Evolutionary conservation across 306 rosid genomes (phyloP).

Genomic region (Sicyos edulis): DNA sequence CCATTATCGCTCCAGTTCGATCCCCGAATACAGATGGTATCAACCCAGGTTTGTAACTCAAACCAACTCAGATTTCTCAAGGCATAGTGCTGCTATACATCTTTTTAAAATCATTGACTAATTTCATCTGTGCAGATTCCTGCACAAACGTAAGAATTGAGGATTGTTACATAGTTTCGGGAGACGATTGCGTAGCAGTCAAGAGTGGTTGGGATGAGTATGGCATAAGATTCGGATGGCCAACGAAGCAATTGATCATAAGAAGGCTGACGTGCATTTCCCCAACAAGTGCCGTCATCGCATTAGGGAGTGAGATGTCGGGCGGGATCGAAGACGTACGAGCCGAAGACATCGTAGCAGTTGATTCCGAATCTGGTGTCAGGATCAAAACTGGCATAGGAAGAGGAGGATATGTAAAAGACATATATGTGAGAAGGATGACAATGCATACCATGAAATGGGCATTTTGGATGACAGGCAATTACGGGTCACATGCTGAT

Average conservation of each 20-base stretch:
- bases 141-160: constrained; percentile 47
- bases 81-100: neutral
- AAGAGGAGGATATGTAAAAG: constrained; percentile 39
- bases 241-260: constrained; percentile 39
- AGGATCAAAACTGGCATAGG: constrained; percentile 48
- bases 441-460: constrained; percentile 49
- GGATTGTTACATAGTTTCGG: constrained; percentile 46
- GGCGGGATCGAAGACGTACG: constrained; percentile 41
- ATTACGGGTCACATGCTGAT: constrained; percentile 43
- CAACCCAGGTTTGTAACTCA: constrained; percentile 36
- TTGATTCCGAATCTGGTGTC: constrained; percentile 37
- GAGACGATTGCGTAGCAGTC: constrained; percentile 47
- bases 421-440: constrained; percentile 36
- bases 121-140: constrained; percentile 29
- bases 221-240: constrained; percentile 37
- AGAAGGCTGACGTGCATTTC: constrained; percentile 41
- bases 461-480: constrained; percentile 37
- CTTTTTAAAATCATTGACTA: neutral
- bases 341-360: constrained; percentile 41
- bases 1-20: constrained; percentile 40
- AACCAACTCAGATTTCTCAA: too few species aligned
- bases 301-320: constrained; percentile 48
- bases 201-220: constrained; percentile 55
- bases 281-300: constrained; percentile 41
- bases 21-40: constrained; percentile 49